Evolutionary conservation across 495 filamentous ascomycete species (phyloP), one percentile per base, ranked within the genome.

Genomic region (Hypoxylon crocopeplum): DNA sequence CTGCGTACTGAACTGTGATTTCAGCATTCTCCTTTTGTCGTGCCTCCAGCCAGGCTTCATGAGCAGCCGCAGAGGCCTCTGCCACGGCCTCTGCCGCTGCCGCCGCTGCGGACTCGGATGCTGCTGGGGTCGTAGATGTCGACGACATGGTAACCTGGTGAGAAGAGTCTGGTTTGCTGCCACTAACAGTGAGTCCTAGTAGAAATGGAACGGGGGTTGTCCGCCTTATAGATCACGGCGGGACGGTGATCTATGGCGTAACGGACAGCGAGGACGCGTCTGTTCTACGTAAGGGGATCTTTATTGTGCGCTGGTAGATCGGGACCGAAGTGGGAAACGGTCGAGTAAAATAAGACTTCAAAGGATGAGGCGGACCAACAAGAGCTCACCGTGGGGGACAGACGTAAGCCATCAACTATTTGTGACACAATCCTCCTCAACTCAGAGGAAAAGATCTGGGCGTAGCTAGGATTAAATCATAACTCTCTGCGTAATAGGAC

Each of bases 1-100:
- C 74, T 34, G 77, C 77, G 48, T 77, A 84, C 29, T 72, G 72
- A 24, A 67, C 73, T 41, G 74, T 44, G 5, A 67, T 46, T 30
- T 69, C 49, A 25, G 70, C 65, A 53, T 74, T 81, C 13, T 66
- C 39, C 20, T 52, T 44, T 56, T 71, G 71, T 27, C 73, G 64
- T 33, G 19, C 17, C 12, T 54, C 62, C 19, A 77, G 68, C 38
- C 54, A 69, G 17, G 59, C 61, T 3, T 50, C 42, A 8, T 47
- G 48, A 34, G 68, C 21, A 10, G 34, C 20, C 21, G 39, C 32
- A 7, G 50, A 22, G 1, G 20, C 56, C 10, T 13, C 3, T 6
- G 41, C n/a, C 3, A 5, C 10, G n/a, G 51, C 11, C 7, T 17
- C n/a, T 5, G 48, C 30, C 10, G 49, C 21, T 1, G n/a, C 29